Evolutionary conservation across 164 flowering plant genomes (phyloP), one percentile per base, ranked within the genome.

Genomic region (Berberis vulgaris): DNA sequence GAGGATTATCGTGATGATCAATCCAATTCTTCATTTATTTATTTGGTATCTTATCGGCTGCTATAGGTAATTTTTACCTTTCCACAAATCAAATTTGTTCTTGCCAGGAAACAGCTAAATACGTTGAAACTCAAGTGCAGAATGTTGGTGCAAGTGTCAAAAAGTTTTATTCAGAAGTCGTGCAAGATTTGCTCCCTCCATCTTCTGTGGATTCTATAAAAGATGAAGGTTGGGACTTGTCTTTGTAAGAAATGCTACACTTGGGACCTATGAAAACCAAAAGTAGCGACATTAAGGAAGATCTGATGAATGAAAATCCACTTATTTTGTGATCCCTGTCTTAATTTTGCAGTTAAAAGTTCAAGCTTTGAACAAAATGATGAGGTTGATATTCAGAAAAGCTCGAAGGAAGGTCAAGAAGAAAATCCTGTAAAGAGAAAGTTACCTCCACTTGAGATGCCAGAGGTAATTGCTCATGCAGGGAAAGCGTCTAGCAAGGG

Each of bases 71-170:
- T 26, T 26, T 5, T 43, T 53, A 42, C 5, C 59, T 9, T 43
- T 9, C 52, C 45, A 6, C 58, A 2, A 47, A 6, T 47, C 49
- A 11, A 6, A 7, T 47, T 47, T 47, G 50, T 47, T 47, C 13
- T 61, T 63, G 47, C 59, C 81, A 87, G 91, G 91, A 87, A 45
- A 11, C 7, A 47, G 73, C 78, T 11, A 82, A 79, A 58, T 80
- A 71, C 72, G 81, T 84, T 47, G 94, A 87, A 68, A 79, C 69
- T 71, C 94, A 86, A 62, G 83, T 80, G 59, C 83, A 84, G 66
- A 81, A 69, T 60, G 93, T 87, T 57, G 85, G 96, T 65, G 75
- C 72, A 45, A 84, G 76, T 79, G 84, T 88, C 62, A 85, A 78
- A 74, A 83, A 70, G 63, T 80, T 87, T 71, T 89, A 72, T 66